A percentile compares a stretch with the other conserved stretches of the same genome.
Evolutionary conservation across 2,329 filamentous ascomycete genomes (phyloP).

Genomic region (Clarireedia paspali): DNA sequence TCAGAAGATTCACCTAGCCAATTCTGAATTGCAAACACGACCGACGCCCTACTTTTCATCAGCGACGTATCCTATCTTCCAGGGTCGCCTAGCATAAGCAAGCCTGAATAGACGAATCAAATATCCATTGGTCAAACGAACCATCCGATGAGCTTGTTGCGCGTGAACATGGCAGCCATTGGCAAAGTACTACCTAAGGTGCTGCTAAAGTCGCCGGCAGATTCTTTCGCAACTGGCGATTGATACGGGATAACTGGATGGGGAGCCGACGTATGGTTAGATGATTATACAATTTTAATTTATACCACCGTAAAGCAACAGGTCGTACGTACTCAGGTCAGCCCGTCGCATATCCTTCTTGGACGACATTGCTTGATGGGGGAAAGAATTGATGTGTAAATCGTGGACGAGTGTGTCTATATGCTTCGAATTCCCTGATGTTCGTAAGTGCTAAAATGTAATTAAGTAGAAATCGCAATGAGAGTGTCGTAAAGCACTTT

Average conservation of each 20-base stretch:
- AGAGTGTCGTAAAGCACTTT: no score
- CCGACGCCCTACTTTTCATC: constrained; percentile 50
- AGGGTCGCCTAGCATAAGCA: no score
- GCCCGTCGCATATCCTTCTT: constrained; percentile 63
- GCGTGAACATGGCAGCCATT: constrained; percentile 92
- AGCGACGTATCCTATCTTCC: neutral
- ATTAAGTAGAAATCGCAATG: no score
- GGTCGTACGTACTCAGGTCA: constrained; percentile 55
- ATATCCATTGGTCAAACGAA: constrained; percentile 29
- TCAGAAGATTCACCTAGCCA: constrained; percentile 72
- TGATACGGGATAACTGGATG: constrained; percentile 77
- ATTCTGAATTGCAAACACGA: constrained; percentile 66
- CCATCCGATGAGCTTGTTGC: constrained; percentile 74
- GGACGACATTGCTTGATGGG: constrained; percentile 45
- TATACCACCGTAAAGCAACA: no score
- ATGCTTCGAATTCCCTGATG: no score
- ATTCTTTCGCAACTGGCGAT: constrained; percentile 60
- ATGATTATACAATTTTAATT: no score
- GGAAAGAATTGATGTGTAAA: neutral
- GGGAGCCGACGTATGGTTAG: constrained; percentile 2
- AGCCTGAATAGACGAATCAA: neutral
- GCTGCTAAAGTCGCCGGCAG: constrained; percentile 61
- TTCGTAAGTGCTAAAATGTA: no score
- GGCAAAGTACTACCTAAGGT: constrained; percentile 72
- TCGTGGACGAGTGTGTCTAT: neutral